Percentiles rank a stretch among this genome's conserved stretches.
These are phyloP conservation scores for Fusarium poae DNA, from an alignment of 2,329 filamentous ascomycete genomes.

Conservation along the genomic window DNA sequence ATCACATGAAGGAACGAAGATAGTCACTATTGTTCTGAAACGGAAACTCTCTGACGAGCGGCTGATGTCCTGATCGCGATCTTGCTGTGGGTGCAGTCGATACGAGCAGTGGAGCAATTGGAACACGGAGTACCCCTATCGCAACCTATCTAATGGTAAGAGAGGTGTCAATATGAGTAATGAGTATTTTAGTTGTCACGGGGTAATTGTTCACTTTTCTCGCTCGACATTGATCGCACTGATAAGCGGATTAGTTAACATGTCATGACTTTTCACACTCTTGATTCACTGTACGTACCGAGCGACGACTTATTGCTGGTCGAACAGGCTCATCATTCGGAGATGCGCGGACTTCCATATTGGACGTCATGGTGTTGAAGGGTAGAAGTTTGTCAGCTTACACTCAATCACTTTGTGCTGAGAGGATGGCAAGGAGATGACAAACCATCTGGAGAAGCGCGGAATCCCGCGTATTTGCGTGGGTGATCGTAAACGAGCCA, in stretches of 20 bases:
- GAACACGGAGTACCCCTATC: conserved; percentile 44
- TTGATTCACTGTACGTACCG: conserved; percentile 28
- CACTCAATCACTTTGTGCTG: not conserved
- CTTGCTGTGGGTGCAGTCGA: conserved; percentile 52
- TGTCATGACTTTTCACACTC: rapidly evolving
- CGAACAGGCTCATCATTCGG: conserved; percentile 2
- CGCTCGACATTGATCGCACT: conserved; percentile 46
- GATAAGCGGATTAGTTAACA: not conserved
- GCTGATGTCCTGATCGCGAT: conserved; percentile 44
- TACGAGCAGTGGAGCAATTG: conserved; percentile 52
- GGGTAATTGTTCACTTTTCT: conserved; percentile 29
- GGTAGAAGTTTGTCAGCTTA: not conserved
- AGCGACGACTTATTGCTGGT: conserved; percentile 36
- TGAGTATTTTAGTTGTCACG: too few species aligned
- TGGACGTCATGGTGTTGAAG: not conserved
- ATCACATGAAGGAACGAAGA: rapidly evolving
- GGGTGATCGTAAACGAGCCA: not conserved
- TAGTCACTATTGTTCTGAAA: conserved; percentile 55
- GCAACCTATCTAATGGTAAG: conserved; percentile 30
- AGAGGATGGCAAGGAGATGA: not conserved
- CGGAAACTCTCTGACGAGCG: conserved; percentile 53
- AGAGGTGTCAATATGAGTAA: not conserved
- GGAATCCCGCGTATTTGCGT: conserved; percentile 19
- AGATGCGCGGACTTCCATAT: conserved; percentile 40
- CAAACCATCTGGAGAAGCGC: conserved; percentile 15